Base-by-base conservation (phyloP, 129 eudicot genomes). In the Escallonia herrerae region DNA sequence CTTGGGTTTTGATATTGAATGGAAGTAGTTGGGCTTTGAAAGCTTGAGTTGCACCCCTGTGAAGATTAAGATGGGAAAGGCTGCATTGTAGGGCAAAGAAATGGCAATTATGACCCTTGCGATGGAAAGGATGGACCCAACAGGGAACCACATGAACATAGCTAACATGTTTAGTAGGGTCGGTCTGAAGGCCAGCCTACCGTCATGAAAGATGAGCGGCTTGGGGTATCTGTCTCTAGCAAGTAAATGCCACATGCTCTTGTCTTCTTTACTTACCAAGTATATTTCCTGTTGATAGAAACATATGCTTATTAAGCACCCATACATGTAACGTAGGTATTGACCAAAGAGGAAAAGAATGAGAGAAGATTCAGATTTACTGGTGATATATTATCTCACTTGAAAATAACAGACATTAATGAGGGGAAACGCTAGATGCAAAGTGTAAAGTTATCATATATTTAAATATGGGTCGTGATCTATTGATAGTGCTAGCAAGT, bases 171-270 rank as follows among this genome's bases (percentile, higher is more conserved):
- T 69, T 5, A 74, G 57, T 6, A 79, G 83, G 40, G 86, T 76
- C 10, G 97, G 95, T 49, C 56, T 77, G 13, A 82, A 79, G 39
- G 90, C 95, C 62, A 90, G 74, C 67, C 97, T 75, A 5, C 97
- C 95, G 40, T 90, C 97, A 15, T 90, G 97, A 41, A 90, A 90
- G 44, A 86, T 70, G 4, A 90, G 56, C 37, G 86, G 81, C 60
- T 83, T 83, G 5, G 90, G 95, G 67, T 81, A 90, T 68, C 56
- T 68, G 12, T 81, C 76, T 54, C 72, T 81, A 54, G 88, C 83
- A 6, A 89, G 79, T 8, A 53, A 6, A 56, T 56, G 75, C 83
- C 82, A 84, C 10, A 63, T 58, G 39, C 22, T 63, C 71, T 71
- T 83, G 58, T 81, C 81, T 64, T 45, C 70, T 50, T 81, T 56